Evolutionary conservation across 345 rosid species (phyloP).

Genomic region (Garcia nutans): DNA sequence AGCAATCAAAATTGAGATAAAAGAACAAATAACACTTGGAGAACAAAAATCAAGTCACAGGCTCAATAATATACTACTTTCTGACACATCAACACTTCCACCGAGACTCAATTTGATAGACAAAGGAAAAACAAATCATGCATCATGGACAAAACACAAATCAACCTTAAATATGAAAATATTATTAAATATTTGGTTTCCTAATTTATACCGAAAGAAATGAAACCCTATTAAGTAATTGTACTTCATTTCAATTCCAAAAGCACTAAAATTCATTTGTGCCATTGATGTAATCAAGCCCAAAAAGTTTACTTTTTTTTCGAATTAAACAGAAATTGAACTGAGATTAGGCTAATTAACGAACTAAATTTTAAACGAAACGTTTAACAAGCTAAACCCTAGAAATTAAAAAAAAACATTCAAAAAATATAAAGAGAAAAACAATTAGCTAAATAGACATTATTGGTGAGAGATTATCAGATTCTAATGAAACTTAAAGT

Average conservation of each 20-base stretch:
- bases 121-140: neutral
- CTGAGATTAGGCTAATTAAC: too few relatives aligned
- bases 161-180: neutral
- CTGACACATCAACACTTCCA: neutral
- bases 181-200: too few relatives aligned
- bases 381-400: too few relatives aligned
- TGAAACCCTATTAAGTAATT: neutral
- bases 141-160: neutral
- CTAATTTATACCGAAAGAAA: too few relatives aligned
- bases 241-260: neutral
- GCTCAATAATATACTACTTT: neutral
- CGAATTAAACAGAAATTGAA: too few relatives aligned
- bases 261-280: neutral
- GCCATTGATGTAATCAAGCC: neutral
- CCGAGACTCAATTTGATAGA: neutral
- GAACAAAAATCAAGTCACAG: neutral
- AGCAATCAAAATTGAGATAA: neutral
- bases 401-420: too few relatives aligned
- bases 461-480: too few relatives aligned
- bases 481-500: too few relatives aligned
- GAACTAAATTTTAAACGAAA: too few relatives aligned
- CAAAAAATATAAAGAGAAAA: too few relatives aligned
- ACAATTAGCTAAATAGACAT: too few relatives aligned
- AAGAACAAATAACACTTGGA: neutral
- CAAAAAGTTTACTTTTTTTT: neutral